Evolutionary conservation across 2,329 filamentous ascomycete species (phyloP).

Genomic region (Colletotrichum eremochloae): DNA sequence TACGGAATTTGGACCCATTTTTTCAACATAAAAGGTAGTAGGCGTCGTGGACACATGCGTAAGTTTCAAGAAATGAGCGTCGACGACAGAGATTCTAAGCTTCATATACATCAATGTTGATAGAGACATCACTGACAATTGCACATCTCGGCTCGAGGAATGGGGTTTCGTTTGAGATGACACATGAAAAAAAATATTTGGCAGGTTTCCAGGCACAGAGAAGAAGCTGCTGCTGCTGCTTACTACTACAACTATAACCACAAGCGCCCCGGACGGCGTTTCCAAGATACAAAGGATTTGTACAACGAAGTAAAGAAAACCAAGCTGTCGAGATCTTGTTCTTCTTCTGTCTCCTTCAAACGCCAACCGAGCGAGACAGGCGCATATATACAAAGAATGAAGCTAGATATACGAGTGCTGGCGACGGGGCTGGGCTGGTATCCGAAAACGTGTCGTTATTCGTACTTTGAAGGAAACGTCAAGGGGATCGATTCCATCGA

Average conservation of each 20-base stretch:
- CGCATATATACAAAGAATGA: neutral
- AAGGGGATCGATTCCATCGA: slow-evolving; percentile 1
- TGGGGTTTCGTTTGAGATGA: neutral
- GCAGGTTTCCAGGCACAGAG: neutral
- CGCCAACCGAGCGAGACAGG: neutral
- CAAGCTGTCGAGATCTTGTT: neutral
- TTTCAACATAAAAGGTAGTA: neutral
- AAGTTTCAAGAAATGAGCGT: neutral
- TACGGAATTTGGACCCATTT: no score
- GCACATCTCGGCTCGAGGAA: neutral
- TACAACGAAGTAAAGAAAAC: neutral
- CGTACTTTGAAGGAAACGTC: slow-evolving; percentile 16
- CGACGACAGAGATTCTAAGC: neutral
- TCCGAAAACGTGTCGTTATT: slow-evolving; percentile 8
- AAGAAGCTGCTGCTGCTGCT: neutral
- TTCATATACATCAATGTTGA: neutral
- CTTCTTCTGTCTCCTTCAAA: neutral
- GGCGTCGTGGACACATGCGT: neutral
- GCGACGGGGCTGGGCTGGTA: neutral
- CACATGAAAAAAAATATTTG: slow-evolving; percentile 26
- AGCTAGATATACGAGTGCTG: neutral
- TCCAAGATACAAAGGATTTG: slow-evolving; percentile 4
- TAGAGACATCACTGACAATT: neutral
- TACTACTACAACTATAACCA: neutral
- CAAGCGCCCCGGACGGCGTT: neutral